Evolutionary conservation across 441 rosid genomes (phyloP).

Genomic region (Eutrema salsugineum): DNA sequence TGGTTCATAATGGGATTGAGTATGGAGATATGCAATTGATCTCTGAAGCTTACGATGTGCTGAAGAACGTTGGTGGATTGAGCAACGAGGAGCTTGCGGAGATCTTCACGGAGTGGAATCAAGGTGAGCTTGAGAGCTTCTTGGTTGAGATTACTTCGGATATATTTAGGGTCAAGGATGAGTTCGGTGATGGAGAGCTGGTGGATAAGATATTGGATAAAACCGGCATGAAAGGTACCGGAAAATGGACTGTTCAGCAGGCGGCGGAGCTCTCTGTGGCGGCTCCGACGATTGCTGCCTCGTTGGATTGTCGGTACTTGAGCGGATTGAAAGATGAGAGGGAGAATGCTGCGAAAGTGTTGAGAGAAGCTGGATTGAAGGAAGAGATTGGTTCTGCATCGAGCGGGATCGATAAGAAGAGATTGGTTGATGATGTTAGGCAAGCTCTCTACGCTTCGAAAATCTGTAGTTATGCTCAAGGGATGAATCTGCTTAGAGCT

Average conservation of each 20-base stretch:
- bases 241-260: conserved; percentile 99
- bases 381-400: conserved; percentile 50
- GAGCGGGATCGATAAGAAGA: conserved; percentile 66
- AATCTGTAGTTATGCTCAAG: conserved; percentile 93
- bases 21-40: conserved; percentile 97
- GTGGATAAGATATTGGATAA: conserved; percentile 94
- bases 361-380: conserved; percentile 75
- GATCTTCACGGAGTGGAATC: conserved; percentile 75
- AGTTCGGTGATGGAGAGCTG: conserved; percentile 55
- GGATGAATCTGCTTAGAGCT: conserved; percentile 90
- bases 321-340: conserved; percentile 94
- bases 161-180: conserved; percentile 81
- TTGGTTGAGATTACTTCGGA: conserved; percentile 82
- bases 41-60: conserved; percentile 86
- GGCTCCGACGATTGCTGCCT: conserved; percentile 93
- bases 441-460: conserved; percentile 90
- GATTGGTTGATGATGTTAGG: conserved; percentile 91
- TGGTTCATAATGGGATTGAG: conserved; percentile 97
- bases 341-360: conserved; percentile 51
- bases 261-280: conserved; percentile 96
- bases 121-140: conserved; percentile 89
- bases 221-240: conserved; percentile 98
- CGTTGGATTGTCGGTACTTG: conserved; percentile 81
- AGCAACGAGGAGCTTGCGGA: conserved; percentile 63
- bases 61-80: conserved; percentile 82